Evolutionary conservation across 73 alveolate genomes (phyloP).

Genomic region (Diophrys sp.): DNA sequence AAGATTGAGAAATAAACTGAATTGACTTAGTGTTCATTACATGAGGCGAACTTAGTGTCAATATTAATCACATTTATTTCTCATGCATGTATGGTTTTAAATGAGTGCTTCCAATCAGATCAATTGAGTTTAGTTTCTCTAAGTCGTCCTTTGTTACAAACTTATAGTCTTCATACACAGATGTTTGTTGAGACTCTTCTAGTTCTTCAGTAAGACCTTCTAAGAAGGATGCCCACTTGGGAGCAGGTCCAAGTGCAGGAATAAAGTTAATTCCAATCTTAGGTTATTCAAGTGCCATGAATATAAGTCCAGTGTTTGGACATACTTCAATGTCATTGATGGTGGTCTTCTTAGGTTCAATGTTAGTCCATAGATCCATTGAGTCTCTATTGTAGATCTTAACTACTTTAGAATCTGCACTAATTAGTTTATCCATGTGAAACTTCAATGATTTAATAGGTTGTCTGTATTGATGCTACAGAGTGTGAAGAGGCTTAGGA

Average conservation of each 20-base stretch:
- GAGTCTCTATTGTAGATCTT: slow-evolving; percentile 78
- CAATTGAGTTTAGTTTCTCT: slow-evolving; percentile 67
- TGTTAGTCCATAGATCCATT: slow-evolving; percentile 75
- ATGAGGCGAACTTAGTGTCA: too few species aligned
- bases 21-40: too few species aligned
- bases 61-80: too few species aligned
- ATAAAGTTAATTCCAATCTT: slow-evolving; percentile 83
- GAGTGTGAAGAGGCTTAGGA: slow-evolving; percentile 70
- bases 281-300: slow-evolving; percentile 78
- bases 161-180: slow-evolving; percentile 90
- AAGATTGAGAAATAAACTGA: too few species aligned
- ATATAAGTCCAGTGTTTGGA: slow-evolving; percentile 76
- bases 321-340: slow-evolving; percentile 76
- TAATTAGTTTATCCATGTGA: slow-evolving; percentile 72
- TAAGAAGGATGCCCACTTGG: slow-evolving; percentile 91
- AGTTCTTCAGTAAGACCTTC: slow-evolving; percentile 91
- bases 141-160: slow-evolving; percentile 92
- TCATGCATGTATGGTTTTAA: slow-evolving; percentile 98
- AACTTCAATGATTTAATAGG: slow-evolving; percentile 71
- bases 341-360: slow-evolving; percentile 72
- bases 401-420: slow-evolving; percentile 77
- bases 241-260: slow-evolving; percentile 93
- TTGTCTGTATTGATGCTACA: slow-evolving; percentile 76
- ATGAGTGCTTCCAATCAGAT: slow-evolving; percentile 83
- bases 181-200: slow-evolving; percentile 77